These are phyloP conservation scores for Anthostomella pinea DNA, from an alignment of 2,329 filamentous ascomycete species.

Conservation along the genomic window DNA sequence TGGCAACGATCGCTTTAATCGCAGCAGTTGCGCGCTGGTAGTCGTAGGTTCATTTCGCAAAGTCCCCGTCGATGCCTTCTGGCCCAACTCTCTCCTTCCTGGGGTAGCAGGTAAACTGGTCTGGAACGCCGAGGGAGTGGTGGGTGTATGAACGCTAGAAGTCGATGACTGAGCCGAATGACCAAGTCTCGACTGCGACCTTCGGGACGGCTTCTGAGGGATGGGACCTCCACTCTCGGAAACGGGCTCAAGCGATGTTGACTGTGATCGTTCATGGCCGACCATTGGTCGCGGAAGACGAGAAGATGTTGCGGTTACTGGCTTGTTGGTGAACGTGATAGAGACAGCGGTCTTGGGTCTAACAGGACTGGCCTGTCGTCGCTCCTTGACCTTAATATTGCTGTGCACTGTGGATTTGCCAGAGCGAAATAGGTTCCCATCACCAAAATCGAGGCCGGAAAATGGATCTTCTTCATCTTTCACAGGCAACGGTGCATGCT, in stretches of 20 bases:
- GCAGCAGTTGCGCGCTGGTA: constrained; percentile 62
- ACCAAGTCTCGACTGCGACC: constrained; percentile 65
- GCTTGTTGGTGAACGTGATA: constrained; percentile 85
- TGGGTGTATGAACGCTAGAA: constrained; percentile 60
- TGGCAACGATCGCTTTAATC: constrained; percentile 64
- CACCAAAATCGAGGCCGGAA: constrained; percentile 80
- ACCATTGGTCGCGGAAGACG: constrained; percentile 74
- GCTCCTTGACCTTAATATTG: constrained; percentile 83
- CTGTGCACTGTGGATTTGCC: constrained; percentile 82
- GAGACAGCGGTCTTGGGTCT: constrained; percentile 75
- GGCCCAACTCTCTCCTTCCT: constrained; percentile 56
- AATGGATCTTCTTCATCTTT: constrained; percentile 74
- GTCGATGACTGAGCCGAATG: constrained; percentile 69
- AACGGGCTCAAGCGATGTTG: constrained; percentile 83
- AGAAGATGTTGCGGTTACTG: constrained; percentile 51
- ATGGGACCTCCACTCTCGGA: constrained; percentile 82
- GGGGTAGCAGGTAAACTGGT: constrained; percentile 58
- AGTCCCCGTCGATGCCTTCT: constrained; percentile 52
- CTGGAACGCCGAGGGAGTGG: constrained; percentile 53
- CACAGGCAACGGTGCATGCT: constrained; percentile 31
- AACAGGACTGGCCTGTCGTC: constrained; percentile 65
- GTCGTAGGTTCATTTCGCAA: constrained; percentile 61
- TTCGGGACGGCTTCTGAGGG: constrained; percentile 50
- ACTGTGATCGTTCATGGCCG: constrained; percentile 63
- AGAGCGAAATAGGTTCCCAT: constrained; percentile 76